A percentile compares a stretch with the other conserved stretches of the same genome.
phyloP scores from a whole-genome alignment of 1,284 basidiomycete genomes.

The Microbotryum scabiosae region DNA sequence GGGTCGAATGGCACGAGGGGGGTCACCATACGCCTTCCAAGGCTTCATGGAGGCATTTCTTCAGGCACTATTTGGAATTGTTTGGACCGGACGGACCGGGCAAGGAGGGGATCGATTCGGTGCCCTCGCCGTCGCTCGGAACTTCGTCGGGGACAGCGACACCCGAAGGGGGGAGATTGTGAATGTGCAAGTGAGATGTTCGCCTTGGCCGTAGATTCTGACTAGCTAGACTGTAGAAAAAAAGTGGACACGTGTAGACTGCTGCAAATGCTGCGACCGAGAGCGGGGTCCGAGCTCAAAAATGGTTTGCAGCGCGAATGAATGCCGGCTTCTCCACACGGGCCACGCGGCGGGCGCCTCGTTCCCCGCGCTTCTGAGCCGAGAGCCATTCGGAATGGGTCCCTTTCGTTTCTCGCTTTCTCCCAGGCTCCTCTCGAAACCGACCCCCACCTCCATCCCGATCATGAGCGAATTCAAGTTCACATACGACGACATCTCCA shows the following conservation, averaged over 20 bases:
- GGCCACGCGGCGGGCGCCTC: background rate
- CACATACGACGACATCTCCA: constrained; percentile 50
- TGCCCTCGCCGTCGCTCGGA: constrained; percentile 11
- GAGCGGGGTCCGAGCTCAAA: too few species aligned
- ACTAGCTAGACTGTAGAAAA: too few species aligned
- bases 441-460: background rate
- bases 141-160: too few species aligned
- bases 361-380: background rate
- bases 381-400: background rate
- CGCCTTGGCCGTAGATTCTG: background rate
- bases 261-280: too few species aligned
- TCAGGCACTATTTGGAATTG: constrained; percentile 37
- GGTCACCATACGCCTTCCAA: constrained; percentile 77
- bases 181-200: background rate
- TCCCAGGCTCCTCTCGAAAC: background rate
- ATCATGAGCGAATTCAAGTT: constrained; percentile 10
- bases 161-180: too few species aligned
- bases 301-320: too few species aligned
- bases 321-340: too few species aligned
- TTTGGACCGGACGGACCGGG: constrained; percentile 11
- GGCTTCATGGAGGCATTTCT: constrained; percentile 61
- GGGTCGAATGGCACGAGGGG: constrained; percentile 65
- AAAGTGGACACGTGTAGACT: too few species aligned
- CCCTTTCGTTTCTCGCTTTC: background rate
- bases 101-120: background rate